Evolutionary conservation across 352 stramenopile genomes (phyloP), one percentile per base, ranked within the genome.

Genomic region (Peronosclerospora sorghi): DNA sequence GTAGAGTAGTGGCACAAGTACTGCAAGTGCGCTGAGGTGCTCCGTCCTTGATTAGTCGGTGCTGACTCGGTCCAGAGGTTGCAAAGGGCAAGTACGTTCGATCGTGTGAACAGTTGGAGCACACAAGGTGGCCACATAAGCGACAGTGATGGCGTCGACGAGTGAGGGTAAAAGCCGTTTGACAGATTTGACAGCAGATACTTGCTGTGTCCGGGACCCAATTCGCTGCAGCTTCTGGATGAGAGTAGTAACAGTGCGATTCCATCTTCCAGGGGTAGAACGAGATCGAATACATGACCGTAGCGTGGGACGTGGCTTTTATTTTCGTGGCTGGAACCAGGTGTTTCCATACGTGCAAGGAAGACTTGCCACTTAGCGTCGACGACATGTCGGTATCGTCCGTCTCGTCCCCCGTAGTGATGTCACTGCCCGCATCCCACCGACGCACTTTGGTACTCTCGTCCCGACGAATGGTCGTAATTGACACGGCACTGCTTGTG

Each of bases 121-220:
- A 88, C 36, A 83, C 67, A 12, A 91, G 45, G 21, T 76, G 69
- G 0, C 77, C 77, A 12, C 74, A 90, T 20, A 85, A 47, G 3
- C 85, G 72, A 43, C 86, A 95, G 50, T 95, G 82, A 36, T 96
- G 86, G n/a, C 78, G 63, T 38, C 78, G 70, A 20, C 76, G 79
- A 20, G 56, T 73, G 5, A 87, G 46, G 8, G 64, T 72, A 39
- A 87, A 87, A 0, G 56, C 36, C 24, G 58, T 34, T 14, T 75
- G 32, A 32, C 75, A 87, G 37, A 79, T 72, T 45, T 79, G 68
- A 56, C 76, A 88, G 15, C 69, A 59, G 8, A 67, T 41, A 56
- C 70, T 80, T 17, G 67, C 62, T 12, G 71, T 81, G 48, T 87
- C 75, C 4, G 68, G 70, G 13, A 85, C 72, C 75, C 75, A 87